phyloP scores from a whole-genome alignment of 23 red algal species.

The Chondrus crispus region DNA sequence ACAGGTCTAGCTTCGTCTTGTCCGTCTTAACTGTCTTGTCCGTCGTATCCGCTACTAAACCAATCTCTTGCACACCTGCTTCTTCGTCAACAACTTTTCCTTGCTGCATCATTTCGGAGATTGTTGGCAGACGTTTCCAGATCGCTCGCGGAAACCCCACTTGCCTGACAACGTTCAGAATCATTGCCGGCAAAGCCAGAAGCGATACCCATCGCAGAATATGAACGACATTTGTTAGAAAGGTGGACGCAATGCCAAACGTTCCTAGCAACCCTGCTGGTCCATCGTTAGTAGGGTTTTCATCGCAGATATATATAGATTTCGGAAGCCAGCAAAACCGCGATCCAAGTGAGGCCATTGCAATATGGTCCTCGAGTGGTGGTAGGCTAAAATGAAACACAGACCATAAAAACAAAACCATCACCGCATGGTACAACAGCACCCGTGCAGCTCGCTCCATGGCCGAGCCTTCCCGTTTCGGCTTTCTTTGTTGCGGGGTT shows the following conservation, averaged over 20 bases:
- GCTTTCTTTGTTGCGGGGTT: neutral
- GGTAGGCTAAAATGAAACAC: constrained; percentile 38
- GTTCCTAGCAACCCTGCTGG: neutral
- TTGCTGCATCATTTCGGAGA: neutral
- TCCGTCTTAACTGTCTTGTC: too few species aligned
- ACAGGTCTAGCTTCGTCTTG: neutral
- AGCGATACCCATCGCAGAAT: constrained; percentile 27
- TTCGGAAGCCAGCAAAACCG: constrained; percentile 27
- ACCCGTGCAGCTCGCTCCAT: neutral
- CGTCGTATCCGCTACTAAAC: too few species aligned
- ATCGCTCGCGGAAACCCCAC: constrained; percentile 27
- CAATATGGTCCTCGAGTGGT: neutral
- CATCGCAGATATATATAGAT: neutral
- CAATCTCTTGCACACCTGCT: too few species aligned
- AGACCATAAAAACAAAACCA: neutral
- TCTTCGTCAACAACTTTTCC: too few species aligned
- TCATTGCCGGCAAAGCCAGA: constrained; percentile 61
- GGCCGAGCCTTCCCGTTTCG: constrained; percentile 11
- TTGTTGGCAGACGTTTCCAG: constrained; percentile 23
- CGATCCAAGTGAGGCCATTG: neutral
- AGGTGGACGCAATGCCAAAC: neutral
- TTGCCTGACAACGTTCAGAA: constrained; percentile 51
- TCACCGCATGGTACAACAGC: constrained; percentile 11
- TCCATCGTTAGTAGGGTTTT: neutral
- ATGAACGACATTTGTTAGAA: neutral